phyloP scores from a whole-genome alignment of 345 rosid genomes.

The Salix suchowensis region DNA sequence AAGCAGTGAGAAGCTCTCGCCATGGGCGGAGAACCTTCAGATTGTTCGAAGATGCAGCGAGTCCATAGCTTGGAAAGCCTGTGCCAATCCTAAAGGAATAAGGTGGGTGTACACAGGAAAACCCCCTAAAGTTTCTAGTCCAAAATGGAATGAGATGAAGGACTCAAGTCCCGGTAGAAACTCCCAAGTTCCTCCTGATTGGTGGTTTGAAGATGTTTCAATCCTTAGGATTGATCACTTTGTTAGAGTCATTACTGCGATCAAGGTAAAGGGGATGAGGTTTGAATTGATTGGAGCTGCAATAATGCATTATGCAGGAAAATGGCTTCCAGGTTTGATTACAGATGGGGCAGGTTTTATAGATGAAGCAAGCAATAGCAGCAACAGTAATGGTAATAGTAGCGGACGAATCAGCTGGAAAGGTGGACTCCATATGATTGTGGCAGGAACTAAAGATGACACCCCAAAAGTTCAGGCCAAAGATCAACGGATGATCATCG shows the following conservation, averaged over 20 bases:
- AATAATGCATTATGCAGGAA: slow-evolving; percentile 72
- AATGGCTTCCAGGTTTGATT: slow-evolving; percentile 82
- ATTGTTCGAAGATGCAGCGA: slow-evolving; percentile 92
- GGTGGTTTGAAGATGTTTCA: slow-evolving; percentile 99
- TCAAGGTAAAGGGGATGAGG: slow-evolving; percentile 95
- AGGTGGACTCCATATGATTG: slow-evolving; percentile 84
- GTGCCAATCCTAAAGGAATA: slow-evolving; percentile 93
- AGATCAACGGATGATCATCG: slow-evolving; percentile 86
- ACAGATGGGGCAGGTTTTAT: slow-evolving; percentile 44
- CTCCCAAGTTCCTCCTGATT: slow-evolving; percentile 84
- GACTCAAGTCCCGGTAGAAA: slow-evolving; percentile 80
- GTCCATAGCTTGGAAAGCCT: slow-evolving; percentile 98
- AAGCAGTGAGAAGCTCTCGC: slow-evolving; percentile 89
- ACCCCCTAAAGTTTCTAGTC: slow-evolving; percentile 65
- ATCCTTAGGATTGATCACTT: slow-evolving; percentile 92
- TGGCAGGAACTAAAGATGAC: slow-evolving; percentile 58
- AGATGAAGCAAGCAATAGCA: slow-evolving; percentile 61
- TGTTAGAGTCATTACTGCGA: slow-evolving; percentile 88
- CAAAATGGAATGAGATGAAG: slow-evolving; percentile 66
- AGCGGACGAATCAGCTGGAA: slow-evolving; percentile 67
- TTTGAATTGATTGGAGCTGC: slow-evolving; percentile 83
- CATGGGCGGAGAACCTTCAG: slow-evolving; percentile 98
- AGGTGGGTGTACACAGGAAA: slow-evolving; percentile 88
- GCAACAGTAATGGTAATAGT: slow-evolving; percentile 34
- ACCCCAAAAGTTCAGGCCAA: slow-evolving; percentile 42